phyloP scores from a whole-genome alignment of 2,329 filamentous ascomycete genomes.

The Orbilia brochopaga region DNA sequence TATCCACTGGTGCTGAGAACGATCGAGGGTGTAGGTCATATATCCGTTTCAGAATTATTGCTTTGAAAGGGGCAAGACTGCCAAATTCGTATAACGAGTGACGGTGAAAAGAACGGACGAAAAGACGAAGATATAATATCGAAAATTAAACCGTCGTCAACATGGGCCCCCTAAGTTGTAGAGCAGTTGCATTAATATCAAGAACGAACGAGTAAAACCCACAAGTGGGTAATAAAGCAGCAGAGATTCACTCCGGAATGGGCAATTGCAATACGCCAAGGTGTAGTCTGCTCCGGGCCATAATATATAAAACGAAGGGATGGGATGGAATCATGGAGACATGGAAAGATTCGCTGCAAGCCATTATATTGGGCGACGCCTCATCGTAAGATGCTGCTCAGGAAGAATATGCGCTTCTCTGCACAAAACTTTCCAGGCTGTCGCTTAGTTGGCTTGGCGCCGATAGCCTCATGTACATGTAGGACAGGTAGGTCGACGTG shows the following conservation, averaged over 20 bases:
- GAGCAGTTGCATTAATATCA: background rate
- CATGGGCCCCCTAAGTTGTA: background rate
- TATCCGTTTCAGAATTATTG: background rate
- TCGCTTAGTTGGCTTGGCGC: constrained; percentile 5
- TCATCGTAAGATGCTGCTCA: background rate
- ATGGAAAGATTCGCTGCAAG: background rate
- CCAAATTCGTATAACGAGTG: background rate
- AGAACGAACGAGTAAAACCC: background rate
- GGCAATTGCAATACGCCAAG: constrained; percentile 7
- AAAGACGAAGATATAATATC: background rate
- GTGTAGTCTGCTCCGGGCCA: background rate
- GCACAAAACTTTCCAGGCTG: background rate
- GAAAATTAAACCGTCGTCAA: background rate
- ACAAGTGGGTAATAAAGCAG: background rate
- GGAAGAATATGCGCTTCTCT: background rate
- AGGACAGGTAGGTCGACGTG: background rate
- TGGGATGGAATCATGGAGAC: too few relatives aligned
- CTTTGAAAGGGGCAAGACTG: background rate
- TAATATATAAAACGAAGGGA: background rate
- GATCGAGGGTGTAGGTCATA: background rate
- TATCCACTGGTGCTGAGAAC: background rate
- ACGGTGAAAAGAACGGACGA: background rate
- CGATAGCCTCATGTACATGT: background rate
- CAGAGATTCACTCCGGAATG: background rate
- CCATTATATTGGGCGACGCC: background rate